Conservation (phyloP, 2,329 filamentous ascomycete species). For the Ophiostoma australiae region DNA sequence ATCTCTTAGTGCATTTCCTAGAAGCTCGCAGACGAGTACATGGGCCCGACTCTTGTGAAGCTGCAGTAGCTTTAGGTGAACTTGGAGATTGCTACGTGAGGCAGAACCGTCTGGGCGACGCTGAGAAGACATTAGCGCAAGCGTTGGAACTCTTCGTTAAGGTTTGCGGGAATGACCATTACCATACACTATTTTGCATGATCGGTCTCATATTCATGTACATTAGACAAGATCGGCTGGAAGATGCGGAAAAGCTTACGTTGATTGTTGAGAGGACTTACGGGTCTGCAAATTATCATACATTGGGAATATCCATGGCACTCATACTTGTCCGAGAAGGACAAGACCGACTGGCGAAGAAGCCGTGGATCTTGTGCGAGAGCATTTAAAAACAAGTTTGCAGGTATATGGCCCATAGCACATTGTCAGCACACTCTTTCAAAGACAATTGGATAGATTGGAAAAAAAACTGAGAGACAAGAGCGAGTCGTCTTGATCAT, state of each 20-base stretch:
- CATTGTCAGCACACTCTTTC: rapidly evolving
- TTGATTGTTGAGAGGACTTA: not conserved
- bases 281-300: not conserved
- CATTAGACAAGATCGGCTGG: not conserved
- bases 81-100: not conserved
- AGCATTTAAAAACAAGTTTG: too few relatives aligned
- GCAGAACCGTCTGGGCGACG: not conserved
- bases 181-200: not conserved
- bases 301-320: not conserved
- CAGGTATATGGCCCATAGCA: not conserved
- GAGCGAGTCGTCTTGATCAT: not conserved
- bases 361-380: not conserved
- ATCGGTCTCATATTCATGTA: not conserved
- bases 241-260: not conserved
- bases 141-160: not conserved
- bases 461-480: not conserved
- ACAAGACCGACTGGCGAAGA: not conserved
- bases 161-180: not conserved
- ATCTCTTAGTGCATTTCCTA: not conserved
- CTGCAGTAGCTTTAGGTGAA: not conserved
- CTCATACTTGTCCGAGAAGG: not conserved
- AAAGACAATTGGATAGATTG: not conserved
- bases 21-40: not conserved
- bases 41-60: not conserved
- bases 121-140: not conserved